A percentile compares a stretch with the other conserved stretches of the same genome.
These are phyloP conservation scores for Penicillium crystallinum DNA, from an alignment of 495 filamentous ascomycete genomes.

Conservation along the genomic window DNA sequence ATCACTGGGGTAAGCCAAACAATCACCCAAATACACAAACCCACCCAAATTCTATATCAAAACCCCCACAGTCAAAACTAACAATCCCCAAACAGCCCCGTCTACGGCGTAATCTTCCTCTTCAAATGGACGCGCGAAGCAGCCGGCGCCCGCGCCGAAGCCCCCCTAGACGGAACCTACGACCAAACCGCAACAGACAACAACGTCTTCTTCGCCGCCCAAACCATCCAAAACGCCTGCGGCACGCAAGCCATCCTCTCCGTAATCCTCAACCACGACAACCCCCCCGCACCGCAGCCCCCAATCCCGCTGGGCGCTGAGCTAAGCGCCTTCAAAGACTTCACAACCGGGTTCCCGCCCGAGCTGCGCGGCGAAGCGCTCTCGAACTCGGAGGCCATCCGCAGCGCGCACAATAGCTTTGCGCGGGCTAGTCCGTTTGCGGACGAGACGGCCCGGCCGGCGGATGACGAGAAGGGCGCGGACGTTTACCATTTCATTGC, in stretches of 20 bases:
- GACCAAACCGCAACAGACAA: slow-evolving; percentile 64
- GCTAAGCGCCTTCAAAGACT: slow-evolving; percentile 80
- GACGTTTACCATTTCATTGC: slow-evolving; percentile 98
- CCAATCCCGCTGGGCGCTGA: slow-evolving; percentile 47
- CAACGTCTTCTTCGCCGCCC: slow-evolving; percentile 86
- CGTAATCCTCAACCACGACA: slow-evolving; percentile 82
- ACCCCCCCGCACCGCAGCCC: slow-evolving; percentile 11
- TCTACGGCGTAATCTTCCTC: slow-evolving; percentile 98
- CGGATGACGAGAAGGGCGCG: slow-evolving; percentile 47
- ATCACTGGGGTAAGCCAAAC: slow-evolving; percentile 50
- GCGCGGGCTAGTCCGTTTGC: slow-evolving; percentile 82
- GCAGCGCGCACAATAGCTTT: slow-evolving; percentile 91
- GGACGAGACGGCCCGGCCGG: slow-evolving; percentile 70
- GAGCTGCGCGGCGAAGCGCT: slow-evolving; percentile 68
- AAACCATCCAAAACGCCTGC: slow-evolving; percentile 99
- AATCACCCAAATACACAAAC: neutral
- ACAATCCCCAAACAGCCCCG: slow-evolving; percentile 47
- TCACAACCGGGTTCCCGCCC: slow-evolving; percentile 79
- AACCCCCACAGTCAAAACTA: neutral
- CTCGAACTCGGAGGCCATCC: slow-evolving; percentile 72
- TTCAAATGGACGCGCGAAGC: slow-evolving; percentile 92
- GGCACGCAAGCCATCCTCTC: slow-evolving; percentile 94
- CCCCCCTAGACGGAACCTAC: slow-evolving; percentile 70
- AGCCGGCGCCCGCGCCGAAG: slow-evolving; percentile 52
- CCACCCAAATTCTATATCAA: slow-evolving; percentile 4